Conservation (phyloP, 192 early-diverging fungal genomes). For the Helicostylum pulchrum region DNA sequence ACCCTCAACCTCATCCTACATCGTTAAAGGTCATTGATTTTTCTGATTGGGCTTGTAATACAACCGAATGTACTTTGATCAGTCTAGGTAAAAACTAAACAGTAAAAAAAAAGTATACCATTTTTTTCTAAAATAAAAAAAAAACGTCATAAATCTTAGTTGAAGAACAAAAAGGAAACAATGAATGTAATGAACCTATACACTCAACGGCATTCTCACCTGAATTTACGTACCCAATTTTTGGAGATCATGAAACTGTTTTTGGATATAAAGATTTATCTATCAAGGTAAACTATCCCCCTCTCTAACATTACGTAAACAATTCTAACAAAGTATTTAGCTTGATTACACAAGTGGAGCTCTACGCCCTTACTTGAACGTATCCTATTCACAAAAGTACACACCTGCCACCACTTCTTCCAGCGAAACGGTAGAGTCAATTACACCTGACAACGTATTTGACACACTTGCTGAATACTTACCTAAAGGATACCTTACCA, state of each 20-base stretch:
- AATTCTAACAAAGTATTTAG: slow-evolving; percentile 34
- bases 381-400: slow-evolving; percentile 62
- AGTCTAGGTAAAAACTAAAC: slow-evolving; percentile 18
- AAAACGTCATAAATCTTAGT: slow-evolving; percentile 3
- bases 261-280: slow-evolving; percentile 86
- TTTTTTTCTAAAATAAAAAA: no score
- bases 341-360: slow-evolving; percentile 78
- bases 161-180: not conserved
- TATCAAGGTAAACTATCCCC: slow-evolving; percentile 56
- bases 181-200: not conserved
- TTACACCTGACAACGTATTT: slow-evolving; percentile 61
- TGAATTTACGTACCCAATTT: slow-evolving; percentile 84
- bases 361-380: slow-evolving; percentile 65
- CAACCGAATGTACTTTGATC: slow-evolving; percentile 24
- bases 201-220: slow-evolving; percentile 64
- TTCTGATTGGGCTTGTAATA: slow-evolving; percentile 21
- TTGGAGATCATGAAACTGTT: slow-evolving; percentile 82
- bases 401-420: slow-evolving; percentile 19
- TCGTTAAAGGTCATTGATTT: slow-evolving; percentile 16
- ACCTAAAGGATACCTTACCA: slow-evolving; percentile 52
- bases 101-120: no score
- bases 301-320: not conserved
- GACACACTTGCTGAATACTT: slow-evolving; percentile 56
- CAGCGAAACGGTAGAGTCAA: not conserved
- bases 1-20: slow-evolving; percentile 1